phyloP scores from a whole-genome alignment of 192 early-diverging fungal genomes.

The Gonapodya sp. region DNA sequence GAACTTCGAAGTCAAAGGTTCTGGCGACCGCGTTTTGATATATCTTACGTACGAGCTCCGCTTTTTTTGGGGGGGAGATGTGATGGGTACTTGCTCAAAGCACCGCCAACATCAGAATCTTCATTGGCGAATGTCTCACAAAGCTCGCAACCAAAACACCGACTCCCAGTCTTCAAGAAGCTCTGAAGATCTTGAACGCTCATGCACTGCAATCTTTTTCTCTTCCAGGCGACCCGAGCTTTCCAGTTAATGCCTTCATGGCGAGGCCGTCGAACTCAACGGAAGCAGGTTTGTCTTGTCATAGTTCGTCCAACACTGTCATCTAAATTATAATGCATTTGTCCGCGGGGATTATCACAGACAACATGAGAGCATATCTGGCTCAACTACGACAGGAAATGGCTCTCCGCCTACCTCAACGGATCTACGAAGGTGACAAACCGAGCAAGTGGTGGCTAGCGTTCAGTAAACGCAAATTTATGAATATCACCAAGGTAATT shows the following conservation, averaged over 20 bases:
- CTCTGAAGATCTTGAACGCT: constrained; percentile 64
- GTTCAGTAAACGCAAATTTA: constrained; percentile 98
- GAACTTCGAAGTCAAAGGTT: constrained; percentile 98
- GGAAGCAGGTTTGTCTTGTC: constrained; percentile 57
- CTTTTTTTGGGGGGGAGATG: background rate
- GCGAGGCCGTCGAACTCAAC: constrained; percentile 52
- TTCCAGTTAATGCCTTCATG: constrained; percentile 90
- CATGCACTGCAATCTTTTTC: constrained; percentile 83
- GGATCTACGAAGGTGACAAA: constrained; percentile 68
- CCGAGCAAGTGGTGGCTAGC: constrained; percentile 99
- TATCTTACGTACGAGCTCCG: constrained; percentile 48
- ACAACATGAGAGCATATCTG: constrained; percentile 76
- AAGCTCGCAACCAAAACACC: constrained; percentile 39
- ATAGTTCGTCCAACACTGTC: background rate
- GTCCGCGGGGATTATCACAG: constrained; percentile 25
- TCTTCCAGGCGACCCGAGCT: constrained; percentile 83
- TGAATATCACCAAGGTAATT: constrained; percentile 56
- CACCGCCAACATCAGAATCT: background rate
- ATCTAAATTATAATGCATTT: background rate
- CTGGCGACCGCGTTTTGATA: constrained; percentile 85
- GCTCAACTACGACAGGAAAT: constrained; percentile 84
- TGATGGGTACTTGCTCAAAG: no score
- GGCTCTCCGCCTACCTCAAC: constrained; percentile 58
- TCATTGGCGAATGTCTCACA: constrained; percentile 22
- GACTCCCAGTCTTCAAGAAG: constrained; percentile 57